A percentile compares a stretch with the other conserved stretches of the same genome.
These are phyloP conservation scores for Wilcoxina mikolae DNA, from an alignment of 495 filamentous ascomycete genomes.

Conservation along the genomic window DNA sequence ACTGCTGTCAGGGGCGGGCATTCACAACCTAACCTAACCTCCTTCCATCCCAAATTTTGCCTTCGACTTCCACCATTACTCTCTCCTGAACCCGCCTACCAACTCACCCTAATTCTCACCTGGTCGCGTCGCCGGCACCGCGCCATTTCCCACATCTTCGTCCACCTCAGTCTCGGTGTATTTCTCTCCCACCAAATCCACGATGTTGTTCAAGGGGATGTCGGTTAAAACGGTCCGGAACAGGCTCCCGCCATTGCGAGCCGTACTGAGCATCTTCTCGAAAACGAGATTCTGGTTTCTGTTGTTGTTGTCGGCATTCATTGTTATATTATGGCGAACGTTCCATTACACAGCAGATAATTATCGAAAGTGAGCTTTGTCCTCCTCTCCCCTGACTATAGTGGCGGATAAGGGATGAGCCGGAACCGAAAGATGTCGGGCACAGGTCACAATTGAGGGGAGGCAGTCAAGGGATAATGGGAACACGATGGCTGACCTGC, in stretches of 20 bases:
- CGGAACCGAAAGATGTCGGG: too few species aligned
- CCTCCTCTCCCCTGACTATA: too few species aligned
- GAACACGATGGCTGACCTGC: neutral
- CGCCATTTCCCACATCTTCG: neutral
- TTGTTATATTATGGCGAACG: conserved; percentile 82
- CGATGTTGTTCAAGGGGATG: conserved; percentile 31
- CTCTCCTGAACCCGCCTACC: neutral
- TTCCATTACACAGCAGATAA: conserved; percentile 54
- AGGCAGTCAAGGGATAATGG: neutral
- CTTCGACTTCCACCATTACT: neutral
- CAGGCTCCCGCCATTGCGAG: conserved; percentile 66
- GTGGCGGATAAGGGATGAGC: too few species aligned
- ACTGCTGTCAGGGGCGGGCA: conserved; percentile 1
- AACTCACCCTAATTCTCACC: neutral
- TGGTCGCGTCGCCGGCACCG: neutral
- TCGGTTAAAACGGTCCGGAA: conserved; percentile 84
- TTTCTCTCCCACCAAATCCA: neutral
- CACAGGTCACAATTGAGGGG: conserved; percentile 12
- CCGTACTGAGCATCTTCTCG: conserved; percentile 60
- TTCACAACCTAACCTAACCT: neutral
- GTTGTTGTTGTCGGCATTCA: conserved; percentile 51
- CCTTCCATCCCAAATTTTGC: conserved; percentile 6
- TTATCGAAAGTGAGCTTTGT: neutral
- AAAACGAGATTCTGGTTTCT: conserved; percentile 66
- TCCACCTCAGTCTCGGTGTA: neutral